Evolutionary conservation across 1,284 basidiomycete species (phyloP).

Genomic region (Ustilago sp.): DNA sequence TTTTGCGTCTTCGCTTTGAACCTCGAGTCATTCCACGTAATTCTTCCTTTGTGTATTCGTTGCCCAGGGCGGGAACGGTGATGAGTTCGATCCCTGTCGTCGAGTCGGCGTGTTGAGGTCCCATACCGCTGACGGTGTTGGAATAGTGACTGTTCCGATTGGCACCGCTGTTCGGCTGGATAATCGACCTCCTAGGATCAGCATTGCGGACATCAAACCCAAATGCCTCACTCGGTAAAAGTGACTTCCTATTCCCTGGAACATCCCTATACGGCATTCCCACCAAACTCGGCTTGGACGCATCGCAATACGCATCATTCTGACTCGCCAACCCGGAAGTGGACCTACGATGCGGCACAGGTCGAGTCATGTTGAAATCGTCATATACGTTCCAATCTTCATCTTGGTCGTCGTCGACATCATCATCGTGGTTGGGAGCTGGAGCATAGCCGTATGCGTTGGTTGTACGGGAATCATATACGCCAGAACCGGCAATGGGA

Average conservation of each 20-base stretch:
- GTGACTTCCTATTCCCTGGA: constrained; percentile 37
- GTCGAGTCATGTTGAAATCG: constrained; percentile 63
- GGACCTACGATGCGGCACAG: constrained; percentile 38
- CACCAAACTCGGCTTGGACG: constrained; percentile 28
- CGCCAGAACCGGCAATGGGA: constrained; percentile 21
- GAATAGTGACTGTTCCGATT: constrained; percentile 16
- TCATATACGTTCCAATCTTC: constrained; percentile 66
- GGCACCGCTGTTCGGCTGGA: constrained; percentile 11
- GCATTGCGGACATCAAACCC: constrained; percentile 60
- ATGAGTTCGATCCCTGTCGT: constrained; percentile 62
- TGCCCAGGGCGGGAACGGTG: constrained; percentile 64
- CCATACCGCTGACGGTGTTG: constrained; percentile 21
- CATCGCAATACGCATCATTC: constrained; percentile 44
- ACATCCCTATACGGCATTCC: constrained; percentile 36
- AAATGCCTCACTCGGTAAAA: constrained; percentile 54
- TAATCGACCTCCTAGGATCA: constrained; percentile 53
- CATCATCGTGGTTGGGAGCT: constrained; percentile 26
- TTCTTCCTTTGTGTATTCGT: constrained; percentile 61
- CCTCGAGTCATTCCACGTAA: constrained; percentile 48
- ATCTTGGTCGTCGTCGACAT: constrained; percentile 49
- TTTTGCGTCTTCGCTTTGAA: constrained; percentile 38
- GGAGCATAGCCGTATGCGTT: constrained; percentile 41
- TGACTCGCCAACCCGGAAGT: constrained; percentile 20
- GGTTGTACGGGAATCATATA: constrained; percentile 28
- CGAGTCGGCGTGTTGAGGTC: constrained; percentile 41